Conservation (phyloP, 306 rosid species). For the Calophaca sinica region DNA sequence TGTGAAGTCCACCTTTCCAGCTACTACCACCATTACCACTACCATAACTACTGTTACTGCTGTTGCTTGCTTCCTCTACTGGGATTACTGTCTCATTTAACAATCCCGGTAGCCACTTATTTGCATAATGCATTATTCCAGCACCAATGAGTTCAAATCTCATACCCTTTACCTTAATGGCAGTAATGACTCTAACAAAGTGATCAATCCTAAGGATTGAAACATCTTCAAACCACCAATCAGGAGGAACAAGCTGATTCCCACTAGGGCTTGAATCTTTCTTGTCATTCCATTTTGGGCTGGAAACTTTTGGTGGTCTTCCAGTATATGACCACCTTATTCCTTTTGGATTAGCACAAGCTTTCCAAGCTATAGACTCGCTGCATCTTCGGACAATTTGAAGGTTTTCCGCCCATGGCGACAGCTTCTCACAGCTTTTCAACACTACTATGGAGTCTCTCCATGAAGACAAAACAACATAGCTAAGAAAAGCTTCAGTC, state of each 20-base stretch:
- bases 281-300: conserved; percentile 84
- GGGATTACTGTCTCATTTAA: conserved; percentile 46
- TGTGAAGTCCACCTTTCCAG: conserved; percentile 82
- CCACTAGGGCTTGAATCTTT: conserved; percentile 85
- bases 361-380: conserved; percentile 98
- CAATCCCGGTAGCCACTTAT: conserved; percentile 89
- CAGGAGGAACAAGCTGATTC: conserved; percentile 82
- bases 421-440: conserved; percentile 94
- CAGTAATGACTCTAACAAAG: conserved; percentile 90
- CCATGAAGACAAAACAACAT: conserved; percentile 97
- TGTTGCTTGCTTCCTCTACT: conserved; percentile 71
- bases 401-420: conserved; percentile 97
- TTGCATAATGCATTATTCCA: conserved; percentile 75
- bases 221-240: conserved; percentile 99
- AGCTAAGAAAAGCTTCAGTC: conserved; percentile 96
- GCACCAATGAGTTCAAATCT: conserved; percentile 85
- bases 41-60: conserved; percentile 51
- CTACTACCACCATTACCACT: conserved; percentile 48
- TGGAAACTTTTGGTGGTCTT: conserved; percentile 64
- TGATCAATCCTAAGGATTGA: conserved; percentile 95
- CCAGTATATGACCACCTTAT: conserved; percentile 97
- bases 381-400: conserved; percentile 95
- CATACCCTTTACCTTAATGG: conserved; percentile 97
- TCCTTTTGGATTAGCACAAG: conserved; percentile 96
- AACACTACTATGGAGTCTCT: conserved; percentile 91